Percentiles rank a stretch among this genome's conserved stretches.
Conservation (phyloP, 2,329 filamentous ascomycete species). For the Colletotrichum tofieldiae region DNA sequence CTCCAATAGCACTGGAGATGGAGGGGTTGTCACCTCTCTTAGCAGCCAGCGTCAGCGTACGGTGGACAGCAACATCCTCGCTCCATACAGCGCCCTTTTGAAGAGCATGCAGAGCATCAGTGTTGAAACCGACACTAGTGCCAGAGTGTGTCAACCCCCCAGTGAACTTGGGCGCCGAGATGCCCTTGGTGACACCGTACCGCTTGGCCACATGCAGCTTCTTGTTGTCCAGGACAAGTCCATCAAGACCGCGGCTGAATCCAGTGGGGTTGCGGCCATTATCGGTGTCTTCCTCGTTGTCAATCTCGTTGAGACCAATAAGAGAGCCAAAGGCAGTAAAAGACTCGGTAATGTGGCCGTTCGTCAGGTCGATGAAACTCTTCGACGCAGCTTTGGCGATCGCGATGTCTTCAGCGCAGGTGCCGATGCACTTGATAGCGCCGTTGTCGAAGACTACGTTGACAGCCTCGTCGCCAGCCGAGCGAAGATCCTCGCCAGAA, state of each 20-base stretch:
- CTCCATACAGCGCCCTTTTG: constrained; percentile 67
- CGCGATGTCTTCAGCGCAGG: constrained; percentile 63
- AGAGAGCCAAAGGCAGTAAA: constrained; percentile 74
- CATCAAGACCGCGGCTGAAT: constrained; percentile 73
- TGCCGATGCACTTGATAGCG: constrained; percentile 70
- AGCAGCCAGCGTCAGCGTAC: constrained; percentile 66
- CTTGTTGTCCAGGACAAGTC: constrained; percentile 68
- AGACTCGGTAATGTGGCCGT: constrained; percentile 74
- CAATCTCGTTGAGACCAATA: constrained; percentile 76
- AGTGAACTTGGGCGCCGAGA: constrained; percentile 68
- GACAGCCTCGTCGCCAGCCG: constrained; percentile 49
- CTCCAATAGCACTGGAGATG: constrained; percentile 68
- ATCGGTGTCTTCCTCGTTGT: constrained; percentile 68
- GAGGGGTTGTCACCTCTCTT: constrained; percentile 64
- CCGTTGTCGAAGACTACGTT: constrained; percentile 69
- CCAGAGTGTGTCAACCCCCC: constrained; percentile 65
- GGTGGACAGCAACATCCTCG: constrained; percentile 70
- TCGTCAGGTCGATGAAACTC: constrained; percentile 63
- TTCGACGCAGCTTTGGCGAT: constrained; percentile 53
- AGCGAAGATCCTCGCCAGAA: constrained; percentile 53
- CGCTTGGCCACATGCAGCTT: constrained; percentile 68
- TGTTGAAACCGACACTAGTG: constrained; percentile 72
- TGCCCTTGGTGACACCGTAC: constrained; percentile 72
- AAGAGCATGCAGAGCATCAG: constrained; percentile 63
- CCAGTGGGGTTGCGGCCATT: constrained; percentile 63